Base-by-base conservation (phyloP, 148 eudicot species). In the Tetragonia tetragonoides region DNA sequence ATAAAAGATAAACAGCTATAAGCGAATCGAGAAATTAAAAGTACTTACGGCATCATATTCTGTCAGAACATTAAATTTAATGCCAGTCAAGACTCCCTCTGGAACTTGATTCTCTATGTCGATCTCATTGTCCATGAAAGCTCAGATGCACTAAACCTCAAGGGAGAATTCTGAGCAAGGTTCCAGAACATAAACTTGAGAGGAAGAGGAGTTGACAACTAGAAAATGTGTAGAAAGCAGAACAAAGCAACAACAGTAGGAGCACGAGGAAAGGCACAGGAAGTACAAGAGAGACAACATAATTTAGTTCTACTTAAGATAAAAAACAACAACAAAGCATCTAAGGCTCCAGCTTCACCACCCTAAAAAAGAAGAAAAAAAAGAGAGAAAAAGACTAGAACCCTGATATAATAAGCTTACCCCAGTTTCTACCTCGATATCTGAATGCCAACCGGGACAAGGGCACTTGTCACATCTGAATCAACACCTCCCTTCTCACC, bases 11-110 rank as follows among this genome's bases (percentile, higher is more conserved):
- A 74, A 63, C 38, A 24, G 38, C 5, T 47, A 53, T 66, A 46
- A 49, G 10, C n/a, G 57, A 49, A 42, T 67, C 20, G 42, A 66
- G 73, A 71, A 17, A 16, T 4, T 74, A 24, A 40, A 70, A 38
- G 75, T 75, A 83, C 97, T 88, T 87, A 95, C 99, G 39, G 91
- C 97, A 74, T 91, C 97, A 28, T 76, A 72, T 81, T 88, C 90
- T 21, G 89, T 83, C 69, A 95, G 71, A 62, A 95, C 81, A 70
- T 76, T 78, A 44, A 95, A 87, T 16, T 70, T 78, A 78, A 95
- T 84, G 66, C 93, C 87, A 56, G 83, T 87, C 69, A 95, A 86
- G 56, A 75, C 44, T 65, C 86, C 99, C 53, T 62, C 73, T 47
- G 93, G 88, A 71, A 87, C 87, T 82, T 85, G 86, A 64, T 80